Conservation (phyloP, 257 asterid species). For the Gentiana dahurica region DNA sequence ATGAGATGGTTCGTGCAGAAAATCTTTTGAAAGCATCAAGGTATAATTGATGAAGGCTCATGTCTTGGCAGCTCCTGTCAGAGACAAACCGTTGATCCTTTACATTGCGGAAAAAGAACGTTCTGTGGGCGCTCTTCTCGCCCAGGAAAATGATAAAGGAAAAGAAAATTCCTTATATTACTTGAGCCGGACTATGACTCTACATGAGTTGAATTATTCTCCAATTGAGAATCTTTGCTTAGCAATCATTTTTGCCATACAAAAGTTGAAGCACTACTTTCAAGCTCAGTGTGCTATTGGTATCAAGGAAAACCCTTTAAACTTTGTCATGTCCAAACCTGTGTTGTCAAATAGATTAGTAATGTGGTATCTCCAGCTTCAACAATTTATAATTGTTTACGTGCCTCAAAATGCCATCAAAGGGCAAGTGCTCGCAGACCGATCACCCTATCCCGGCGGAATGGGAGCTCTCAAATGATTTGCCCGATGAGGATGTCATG, state of each 20-base stretch:
- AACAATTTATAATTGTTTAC: neutral
- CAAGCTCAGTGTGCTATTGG: neutral
- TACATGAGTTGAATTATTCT: neutral
- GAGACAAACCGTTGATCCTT: neutral
- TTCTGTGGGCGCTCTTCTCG: neutral
- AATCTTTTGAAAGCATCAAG: neutral
- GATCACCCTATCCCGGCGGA: too few relatives aligned
- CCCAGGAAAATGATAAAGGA: slow-evolving; percentile 1
- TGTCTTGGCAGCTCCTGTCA: neutral
- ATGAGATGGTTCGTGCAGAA: neutral
- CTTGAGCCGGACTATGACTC: slow-evolving; percentile 1
- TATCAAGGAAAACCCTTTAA: neutral
- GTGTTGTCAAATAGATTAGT: too few relatives aligned
- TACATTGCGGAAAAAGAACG: neutral
- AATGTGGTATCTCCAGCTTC: neutral
- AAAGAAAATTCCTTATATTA: slow-evolving; percentile 1
- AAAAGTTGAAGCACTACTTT: slow-evolving; percentile 1
- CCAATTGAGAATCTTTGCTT: slow-evolving; percentile 1
- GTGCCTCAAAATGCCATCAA: too few relatives aligned
- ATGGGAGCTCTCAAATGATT: too few relatives aligned
- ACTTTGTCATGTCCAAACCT: neutral
- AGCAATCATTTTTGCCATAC: neutral
- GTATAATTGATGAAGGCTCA: neutral
- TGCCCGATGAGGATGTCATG: too few relatives aligned
- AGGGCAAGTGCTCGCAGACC: neutral